Evolutionary conservation across 345 rosid genomes (phyloP).

Genomic region (Raphanus raphanistrum): DNA sequence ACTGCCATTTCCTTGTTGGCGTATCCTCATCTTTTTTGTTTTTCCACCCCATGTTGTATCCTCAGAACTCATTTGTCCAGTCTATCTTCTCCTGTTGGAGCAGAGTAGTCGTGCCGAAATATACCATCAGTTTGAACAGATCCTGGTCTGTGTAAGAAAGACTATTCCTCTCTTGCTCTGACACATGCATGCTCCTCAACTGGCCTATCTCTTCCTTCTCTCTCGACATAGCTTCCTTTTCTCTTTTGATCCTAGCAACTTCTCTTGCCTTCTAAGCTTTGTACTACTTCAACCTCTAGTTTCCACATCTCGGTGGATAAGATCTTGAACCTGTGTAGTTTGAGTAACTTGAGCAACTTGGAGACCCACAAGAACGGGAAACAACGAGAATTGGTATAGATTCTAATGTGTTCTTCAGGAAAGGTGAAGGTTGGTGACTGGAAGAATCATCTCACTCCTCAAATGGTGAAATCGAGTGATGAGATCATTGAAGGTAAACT

Average conservation of each 20-base stretch:
- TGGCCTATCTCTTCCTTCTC: too few relatives aligned
- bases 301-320: constrained; percentile 25
- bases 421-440: neutral
- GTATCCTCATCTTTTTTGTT: neutral
- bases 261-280: too few relatives aligned
- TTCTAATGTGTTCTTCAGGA: neutral
- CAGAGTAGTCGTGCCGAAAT: neutral
- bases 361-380: neutral
- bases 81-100: too few relatives aligned
- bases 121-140: too few relatives aligned
- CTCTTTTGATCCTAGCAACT: too few relatives aligned
- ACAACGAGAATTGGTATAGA: neutral
- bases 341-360: neutral
- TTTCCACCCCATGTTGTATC: neutral
- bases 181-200: too few relatives aligned
- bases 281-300: too few relatives aligned
- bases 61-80: too few relatives aligned
- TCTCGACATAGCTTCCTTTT: too few relatives aligned
- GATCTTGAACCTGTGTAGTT: neutral
- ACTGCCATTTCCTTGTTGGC: neutral
- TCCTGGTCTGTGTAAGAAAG: too few relatives aligned
- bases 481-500: neutral
- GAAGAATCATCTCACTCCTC: neutral
- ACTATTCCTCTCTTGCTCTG: too few relatives aligned
- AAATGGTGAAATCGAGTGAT: neutral